Evolutionary conservation across 1,284 basidiomycete species (phyloP).

Genomic region (Trametes polyzona): DNA sequence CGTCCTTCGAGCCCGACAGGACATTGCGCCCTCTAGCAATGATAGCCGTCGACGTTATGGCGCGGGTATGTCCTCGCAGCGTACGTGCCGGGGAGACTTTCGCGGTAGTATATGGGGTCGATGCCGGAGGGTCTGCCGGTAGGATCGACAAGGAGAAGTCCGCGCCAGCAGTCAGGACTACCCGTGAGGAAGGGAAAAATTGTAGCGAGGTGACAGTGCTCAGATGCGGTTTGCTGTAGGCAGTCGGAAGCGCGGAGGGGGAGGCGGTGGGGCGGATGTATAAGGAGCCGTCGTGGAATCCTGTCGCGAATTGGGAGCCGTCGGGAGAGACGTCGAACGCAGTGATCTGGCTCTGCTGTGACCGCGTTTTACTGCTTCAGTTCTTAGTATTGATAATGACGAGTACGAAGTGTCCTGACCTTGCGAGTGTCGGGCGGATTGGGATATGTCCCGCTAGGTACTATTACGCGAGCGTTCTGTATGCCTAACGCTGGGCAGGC

Average conservation of each 20-base stretch:
- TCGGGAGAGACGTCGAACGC: slow-evolving; percentile 67
- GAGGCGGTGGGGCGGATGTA: slow-evolving; percentile 39
- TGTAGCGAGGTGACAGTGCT: slow-evolving; percentile 58
- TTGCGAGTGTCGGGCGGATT: slow-evolving; percentile 46
- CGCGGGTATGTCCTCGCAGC: slow-evolving; percentile 70
- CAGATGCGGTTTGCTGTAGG: slow-evolving; percentile 51
- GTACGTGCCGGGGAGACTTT: slow-evolving; percentile 54
- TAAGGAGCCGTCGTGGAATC: slow-evolving; percentile 61
- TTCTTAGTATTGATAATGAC: slow-evolving; percentile 19
- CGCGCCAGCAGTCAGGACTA: slow-evolving; percentile 63
- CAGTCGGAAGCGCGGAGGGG: slow-evolving; percentile 21
- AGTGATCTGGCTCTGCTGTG: slow-evolving; percentile 48
- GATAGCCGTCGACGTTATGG: slow-evolving; percentile 63
- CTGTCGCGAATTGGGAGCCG: slow-evolving; percentile 59
- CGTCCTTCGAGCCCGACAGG: slow-evolving; percentile 66
- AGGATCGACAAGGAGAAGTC: slow-evolving; percentile 68
- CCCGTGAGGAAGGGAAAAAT: slow-evolving; percentile 67
- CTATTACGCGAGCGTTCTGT: slow-evolving; percentile 46
- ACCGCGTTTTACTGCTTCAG: not conserved
- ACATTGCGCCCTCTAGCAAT: slow-evolving; percentile 68
- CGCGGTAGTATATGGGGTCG: slow-evolving; percentile 24
- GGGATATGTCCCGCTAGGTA: slow-evolving; percentile 49
- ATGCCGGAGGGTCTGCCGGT: slow-evolving; percentile 48
- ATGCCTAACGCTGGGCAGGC: slow-evolving; percentile 44
- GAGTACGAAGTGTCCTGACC: slow-evolving; percentile 44